Conservation (phyloP, 73 alveolate genomes). For the Vitrella brassicaformis region DNA sequence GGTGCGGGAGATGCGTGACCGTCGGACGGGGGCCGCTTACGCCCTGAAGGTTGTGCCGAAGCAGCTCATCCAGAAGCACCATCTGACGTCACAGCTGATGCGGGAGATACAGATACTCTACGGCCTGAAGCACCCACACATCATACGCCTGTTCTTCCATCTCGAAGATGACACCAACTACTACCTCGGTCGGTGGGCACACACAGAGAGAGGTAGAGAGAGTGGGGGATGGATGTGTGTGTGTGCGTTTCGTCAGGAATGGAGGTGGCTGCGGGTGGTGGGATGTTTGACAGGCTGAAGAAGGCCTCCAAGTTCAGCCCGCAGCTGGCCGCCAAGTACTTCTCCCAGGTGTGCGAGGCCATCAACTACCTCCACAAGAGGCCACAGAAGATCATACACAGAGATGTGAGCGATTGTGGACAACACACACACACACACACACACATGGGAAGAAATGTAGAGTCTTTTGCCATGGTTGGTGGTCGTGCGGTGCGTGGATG, state of each 20-base stretch:
- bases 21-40: slow-evolving; percentile 37
- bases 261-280: slow-evolving; percentile 80
- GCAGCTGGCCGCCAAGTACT: slow-evolving; percentile 47
- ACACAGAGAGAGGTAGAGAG: not conserved
- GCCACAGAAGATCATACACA: slow-evolving; percentile 58
- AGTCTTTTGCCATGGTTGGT: too few species aligned
- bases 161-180: slow-evolving; percentile 74
- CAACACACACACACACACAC: too few species aligned
- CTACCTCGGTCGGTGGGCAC: slow-evolving; percentile 43
- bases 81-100: slow-evolving; percentile 59
- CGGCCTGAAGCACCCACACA: slow-evolving; percentile 61
- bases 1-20: slow-evolving; percentile 48
- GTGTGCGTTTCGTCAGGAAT: slow-evolving; percentile 18
- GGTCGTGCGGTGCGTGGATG: too few species aligned
- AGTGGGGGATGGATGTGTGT: not conserved
- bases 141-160: slow-evolving; percentile 58
- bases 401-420: too few species aligned
- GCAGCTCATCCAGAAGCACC: slow-evolving; percentile 48
- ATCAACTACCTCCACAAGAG: slow-evolving; percentile 60
- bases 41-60: slow-evolving; percentile 64
- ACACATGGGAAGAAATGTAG: too few species aligned
- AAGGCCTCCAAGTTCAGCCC: slow-evolving; percentile 1
- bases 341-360: slow-evolving; percentile 60
- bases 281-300: slow-evolving; percentile 48
- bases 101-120: slow-evolving; percentile 75